Conservation (phyloP, 495 filamentous ascomycete species). For the Corynascus novoguineensis region DNA sequence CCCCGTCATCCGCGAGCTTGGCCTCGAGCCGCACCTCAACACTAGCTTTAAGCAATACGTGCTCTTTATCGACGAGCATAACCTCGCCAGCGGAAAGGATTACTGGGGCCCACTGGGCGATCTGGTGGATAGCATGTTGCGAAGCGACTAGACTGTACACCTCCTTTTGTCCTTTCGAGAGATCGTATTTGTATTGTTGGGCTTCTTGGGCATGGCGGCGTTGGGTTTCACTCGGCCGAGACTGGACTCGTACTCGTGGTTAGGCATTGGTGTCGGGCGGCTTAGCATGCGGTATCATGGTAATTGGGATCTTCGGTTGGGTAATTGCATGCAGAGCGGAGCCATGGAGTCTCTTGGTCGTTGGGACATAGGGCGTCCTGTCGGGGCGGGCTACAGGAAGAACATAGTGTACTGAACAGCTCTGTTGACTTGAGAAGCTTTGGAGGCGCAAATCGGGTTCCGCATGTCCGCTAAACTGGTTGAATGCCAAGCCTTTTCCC, state of each 20-base stretch:
- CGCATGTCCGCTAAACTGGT: no score
- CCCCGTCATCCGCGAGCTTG: slow-evolving; percentile 89
- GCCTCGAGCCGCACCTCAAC: slow-evolving; percentile 94
- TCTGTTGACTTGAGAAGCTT: neutral
- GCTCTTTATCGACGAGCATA: slow-evolving; percentile 91
- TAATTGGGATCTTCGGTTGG: slow-evolving; percentile 4
- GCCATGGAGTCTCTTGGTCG: slow-evolving; percentile 14
- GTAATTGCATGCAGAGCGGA: slow-evolving; percentile 13
- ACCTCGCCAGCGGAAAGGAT: slow-evolving; percentile 83
- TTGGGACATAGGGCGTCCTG: slow-evolving; percentile 13
- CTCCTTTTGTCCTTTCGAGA: slow-evolving; percentile 10
- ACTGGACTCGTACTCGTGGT: slow-evolving; percentile 13
- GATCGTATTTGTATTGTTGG: slow-evolving; percentile 9
- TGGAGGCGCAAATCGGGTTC: no score
- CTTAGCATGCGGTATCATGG: slow-evolving; percentile 16
- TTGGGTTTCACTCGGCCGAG: slow-evolving; percentile 14
- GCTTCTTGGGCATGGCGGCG: slow-evolving; percentile 14
- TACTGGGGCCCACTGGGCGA: slow-evolving; percentile 97
- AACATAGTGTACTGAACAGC: no score
- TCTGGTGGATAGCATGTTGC: slow-evolving; percentile 93
- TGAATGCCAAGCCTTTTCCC: neutral
- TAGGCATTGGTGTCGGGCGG: slow-evolving; percentile 7
- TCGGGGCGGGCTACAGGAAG: no score
- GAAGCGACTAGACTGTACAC: slow-evolving; percentile 60
- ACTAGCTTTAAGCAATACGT: slow-evolving; percentile 99